Evolutionary conservation across 2,329 filamentous ascomycete species (phyloP).

Genomic region (Pseudogymnoascus destructans): DNA sequence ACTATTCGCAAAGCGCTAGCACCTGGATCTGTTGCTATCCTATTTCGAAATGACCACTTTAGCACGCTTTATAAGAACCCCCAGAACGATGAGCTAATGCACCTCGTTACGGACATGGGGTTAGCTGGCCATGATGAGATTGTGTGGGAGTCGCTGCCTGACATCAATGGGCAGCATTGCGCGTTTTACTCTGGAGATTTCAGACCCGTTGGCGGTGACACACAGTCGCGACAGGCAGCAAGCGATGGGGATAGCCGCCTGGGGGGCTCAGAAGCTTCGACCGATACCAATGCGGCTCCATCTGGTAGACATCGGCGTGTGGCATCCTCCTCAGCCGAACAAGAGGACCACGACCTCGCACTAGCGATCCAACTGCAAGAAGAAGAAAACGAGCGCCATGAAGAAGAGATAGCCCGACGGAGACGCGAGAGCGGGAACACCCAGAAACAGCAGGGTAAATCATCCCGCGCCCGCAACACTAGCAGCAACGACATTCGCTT

Average conservation of each 20-base stretch:
- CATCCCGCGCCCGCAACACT: slow-evolving; percentile 9
- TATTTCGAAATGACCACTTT: slow-evolving; percentile 97
- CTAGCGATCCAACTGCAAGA: slow-evolving; percentile 88
- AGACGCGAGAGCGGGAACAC: slow-evolving; percentile 55
- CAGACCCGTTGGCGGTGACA: slow-evolving; percentile 56
- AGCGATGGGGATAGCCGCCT: slow-evolving; percentile 26
- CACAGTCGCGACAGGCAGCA: background rate
- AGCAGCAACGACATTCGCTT: slow-evolving; percentile 22
- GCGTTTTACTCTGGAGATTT: slow-evolving; percentile 90
- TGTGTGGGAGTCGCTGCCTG: slow-evolving; percentile 87
- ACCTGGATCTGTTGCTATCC: slow-evolving; percentile 71
- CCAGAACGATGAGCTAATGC: slow-evolving; percentile 58
- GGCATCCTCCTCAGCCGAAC: slow-evolving; percentile 32
- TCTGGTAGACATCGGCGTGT: background rate
- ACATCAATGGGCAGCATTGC: slow-evolving; percentile 70
- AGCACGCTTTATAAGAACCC: slow-evolving; percentile 87
- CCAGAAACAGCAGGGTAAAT: slow-evolving; percentile 47
- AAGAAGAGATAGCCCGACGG: slow-evolving; percentile 45
- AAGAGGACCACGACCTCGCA: slow-evolving; percentile 76
- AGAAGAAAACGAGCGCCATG: slow-evolving; percentile 72
- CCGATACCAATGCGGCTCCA: background rate
- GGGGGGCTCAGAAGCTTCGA: slow-evolving; percentile 16
- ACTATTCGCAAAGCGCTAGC: slow-evolving; percentile 57
- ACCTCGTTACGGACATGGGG: slow-evolving; percentile 83
- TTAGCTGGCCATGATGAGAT: slow-evolving; percentile 81